phyloP scores from a whole-genome alignment of 140 eudicot genomes.

The Cichorium intybus region DNA sequence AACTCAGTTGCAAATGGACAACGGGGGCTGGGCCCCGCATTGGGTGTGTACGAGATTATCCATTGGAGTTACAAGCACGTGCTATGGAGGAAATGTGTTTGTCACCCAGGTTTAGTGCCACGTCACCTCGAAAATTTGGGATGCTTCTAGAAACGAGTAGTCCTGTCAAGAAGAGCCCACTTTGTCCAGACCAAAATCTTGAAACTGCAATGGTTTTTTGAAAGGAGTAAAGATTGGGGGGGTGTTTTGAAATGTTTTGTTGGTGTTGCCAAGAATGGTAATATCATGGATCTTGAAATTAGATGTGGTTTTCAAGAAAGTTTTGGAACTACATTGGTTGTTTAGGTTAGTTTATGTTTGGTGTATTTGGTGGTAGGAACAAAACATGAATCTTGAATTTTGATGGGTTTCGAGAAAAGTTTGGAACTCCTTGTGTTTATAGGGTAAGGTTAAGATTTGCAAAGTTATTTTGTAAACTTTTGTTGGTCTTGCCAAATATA shows the following conservation, averaged over 20 bases:
- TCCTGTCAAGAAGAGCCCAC: conserved; percentile 37
- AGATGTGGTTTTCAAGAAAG: conserved; percentile 21
- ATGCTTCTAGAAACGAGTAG: conserved; percentile 32
- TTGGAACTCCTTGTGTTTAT: conserved; percentile 11
- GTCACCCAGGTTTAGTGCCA: conserved; percentile 49
- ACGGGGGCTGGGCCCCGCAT: conserved; percentile 93
- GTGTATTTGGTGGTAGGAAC: conserved; percentile 1
- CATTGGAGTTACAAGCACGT: conserved; percentile 60
- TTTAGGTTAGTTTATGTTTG: background rate
- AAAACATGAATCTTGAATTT: conserved; percentile 5
- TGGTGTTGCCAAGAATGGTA: background rate
- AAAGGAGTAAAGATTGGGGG: conserved; percentile 2
- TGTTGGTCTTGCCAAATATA: conserved; percentile 12
- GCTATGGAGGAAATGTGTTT: conserved; percentile 67
- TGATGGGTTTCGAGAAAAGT: conserved; percentile 15
- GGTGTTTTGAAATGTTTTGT: conserved; percentile 20
- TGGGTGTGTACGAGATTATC: conserved; percentile 85
- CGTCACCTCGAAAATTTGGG: conserved; percentile 39
- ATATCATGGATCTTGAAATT: conserved; percentile 8
- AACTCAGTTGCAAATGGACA: conserved; percentile 63
- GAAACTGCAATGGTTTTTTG: conserved; percentile 7
- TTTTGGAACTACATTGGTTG: conserved; percentile 1
- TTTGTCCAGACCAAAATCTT: conserved; percentile 17
- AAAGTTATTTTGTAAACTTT: background rate
- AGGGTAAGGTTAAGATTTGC: conserved; percentile 11